Evolutionary conservation across 2,329 filamentous ascomycete genomes (phyloP).

Genomic region (Diatrype stigma): DNA sequence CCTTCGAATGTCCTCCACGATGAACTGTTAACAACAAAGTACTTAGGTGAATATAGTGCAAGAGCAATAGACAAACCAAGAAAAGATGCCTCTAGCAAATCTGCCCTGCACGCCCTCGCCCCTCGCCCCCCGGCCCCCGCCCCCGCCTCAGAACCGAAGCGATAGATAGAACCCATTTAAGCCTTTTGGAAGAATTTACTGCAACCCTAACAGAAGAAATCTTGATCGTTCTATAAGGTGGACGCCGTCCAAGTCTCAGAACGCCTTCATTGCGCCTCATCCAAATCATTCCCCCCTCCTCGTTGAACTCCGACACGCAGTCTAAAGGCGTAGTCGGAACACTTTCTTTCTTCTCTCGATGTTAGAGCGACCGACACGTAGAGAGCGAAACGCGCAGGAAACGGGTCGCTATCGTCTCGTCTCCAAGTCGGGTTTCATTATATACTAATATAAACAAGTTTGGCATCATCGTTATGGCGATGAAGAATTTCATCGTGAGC

Average conservation of each 20-base stretch:
- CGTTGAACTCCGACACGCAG: neutral
- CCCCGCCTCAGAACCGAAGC: neutral
- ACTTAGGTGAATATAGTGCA: neutral
- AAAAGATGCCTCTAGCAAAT: neutral
- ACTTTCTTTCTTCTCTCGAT: neutral
- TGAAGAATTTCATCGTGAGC: no score
- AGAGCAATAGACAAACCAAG: neutral
- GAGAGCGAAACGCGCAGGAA: no score
- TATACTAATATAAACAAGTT: conserved; percentile 5
- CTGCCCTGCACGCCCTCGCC: no score
- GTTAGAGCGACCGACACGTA: no score
- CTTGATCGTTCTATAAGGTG: conserved; percentile 8
- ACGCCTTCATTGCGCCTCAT: conserved; percentile 15
- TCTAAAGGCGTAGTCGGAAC: conserved; percentile 8
- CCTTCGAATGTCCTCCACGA: neutral
- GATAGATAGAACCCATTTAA: neutral
- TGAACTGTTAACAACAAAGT: neutral
- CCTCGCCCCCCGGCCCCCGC: no score
- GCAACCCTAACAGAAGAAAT: neutral
- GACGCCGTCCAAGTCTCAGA: conserved; percentile 6
- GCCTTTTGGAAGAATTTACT: no score
- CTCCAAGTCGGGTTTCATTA: conserved; percentile 5
- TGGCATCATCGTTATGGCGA: neutral
- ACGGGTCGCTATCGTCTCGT: neutral
- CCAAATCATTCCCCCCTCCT: conserved; percentile 12